Evolutionary conservation across 2,329 filamentous ascomycete species (phyloP), one percentile per base, ranked within the genome.

Genomic region (Exophiala dermatitidis): DNA sequence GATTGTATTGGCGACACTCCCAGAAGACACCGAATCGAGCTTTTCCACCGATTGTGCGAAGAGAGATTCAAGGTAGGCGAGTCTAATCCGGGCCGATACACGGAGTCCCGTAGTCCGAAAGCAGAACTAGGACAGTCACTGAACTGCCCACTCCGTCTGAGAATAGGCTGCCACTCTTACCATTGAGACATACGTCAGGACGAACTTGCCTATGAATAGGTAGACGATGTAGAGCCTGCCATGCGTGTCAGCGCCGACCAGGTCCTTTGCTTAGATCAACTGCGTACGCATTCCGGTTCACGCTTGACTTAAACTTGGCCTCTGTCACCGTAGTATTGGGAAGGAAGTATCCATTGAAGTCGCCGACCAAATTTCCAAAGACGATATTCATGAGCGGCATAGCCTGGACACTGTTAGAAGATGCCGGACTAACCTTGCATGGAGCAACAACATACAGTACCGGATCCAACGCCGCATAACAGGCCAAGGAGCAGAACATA

Each of bases 271-370:
- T 19, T 34, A 19, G 19, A 41, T 9, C 5, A 31, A 7, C 4
- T 6, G 48, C 54, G 31, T 50, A 59, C 71, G 70, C 68, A 53
- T 70, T 74, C 48, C 71, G 66, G 55, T 74, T 74, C 40, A 83
- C 72, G n/a, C 74, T 65, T 1, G 68, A 61, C 47, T 75, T 72
- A 62, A 83, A 84, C 5, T 72, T 64, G 1, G 68, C 69, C 19
- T 75, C 70, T 1, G 71, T 74, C 33, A 73, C 64, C 3, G 56
- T 54, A 1, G 71, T 73, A 61, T 28, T 66, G 46, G 74, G 74
- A 64, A 68, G 36, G 71, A 77, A 78, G 63, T 82, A 84, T n/a
- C 70, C 67, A 48, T 75, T 79, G 60, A 84, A 83, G 5, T 74
- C 69, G 5, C 77, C 77, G 43, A 82, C 74, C 33, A 77, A 73